Evolutionary conservation across 176 grass and related monocot species (phyloP).

Genomic region (Cocos nucifera): DNA sequence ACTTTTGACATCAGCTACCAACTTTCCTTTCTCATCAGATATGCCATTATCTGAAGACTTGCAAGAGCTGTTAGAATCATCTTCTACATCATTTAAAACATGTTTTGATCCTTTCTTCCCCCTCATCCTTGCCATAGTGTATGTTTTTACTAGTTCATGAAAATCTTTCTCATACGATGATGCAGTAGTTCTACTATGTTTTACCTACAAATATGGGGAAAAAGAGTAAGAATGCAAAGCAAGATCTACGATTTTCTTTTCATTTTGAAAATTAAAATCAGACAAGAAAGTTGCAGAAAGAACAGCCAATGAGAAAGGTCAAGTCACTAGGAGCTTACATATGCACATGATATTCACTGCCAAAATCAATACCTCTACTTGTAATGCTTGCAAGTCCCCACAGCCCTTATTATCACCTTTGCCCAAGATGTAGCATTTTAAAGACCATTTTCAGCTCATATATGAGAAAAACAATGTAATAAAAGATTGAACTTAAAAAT

Average conservation of each 20-base stretch:
- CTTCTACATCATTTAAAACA: slow-evolving; percentile 23
- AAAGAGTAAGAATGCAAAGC: not conserved
- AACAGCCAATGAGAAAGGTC: not conserved
- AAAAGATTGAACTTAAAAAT: no score
- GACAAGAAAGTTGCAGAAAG: not conserved
- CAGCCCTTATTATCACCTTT: no score
- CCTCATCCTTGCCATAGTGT: slow-evolving; percentile 31
- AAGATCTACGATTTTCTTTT: not conserved
- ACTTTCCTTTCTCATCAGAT: slow-evolving; percentile 10
- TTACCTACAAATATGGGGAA: slow-evolving; percentile 48
- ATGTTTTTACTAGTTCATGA: slow-evolving; percentile 50
- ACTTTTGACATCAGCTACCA: slow-evolving; percentile 25
- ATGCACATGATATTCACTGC: no score
- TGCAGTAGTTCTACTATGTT: slow-evolving; percentile 60
- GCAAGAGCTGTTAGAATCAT: slow-evolving; percentile 35
- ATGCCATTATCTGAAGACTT: slow-evolving; percentile 31
- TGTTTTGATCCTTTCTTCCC: slow-evolving; percentile 21
- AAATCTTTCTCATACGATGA: slow-evolving; percentile 72
- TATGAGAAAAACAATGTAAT: no score
- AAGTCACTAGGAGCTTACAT: no score
- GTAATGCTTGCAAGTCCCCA: no score
- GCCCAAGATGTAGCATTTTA: no score
- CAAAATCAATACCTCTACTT: no score
- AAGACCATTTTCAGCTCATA: no score
- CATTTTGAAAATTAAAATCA: not conserved